phyloP scores from a whole-genome alignment of 2,329 filamentous ascomycete species.

The Calonectria henricotiae region DNA sequence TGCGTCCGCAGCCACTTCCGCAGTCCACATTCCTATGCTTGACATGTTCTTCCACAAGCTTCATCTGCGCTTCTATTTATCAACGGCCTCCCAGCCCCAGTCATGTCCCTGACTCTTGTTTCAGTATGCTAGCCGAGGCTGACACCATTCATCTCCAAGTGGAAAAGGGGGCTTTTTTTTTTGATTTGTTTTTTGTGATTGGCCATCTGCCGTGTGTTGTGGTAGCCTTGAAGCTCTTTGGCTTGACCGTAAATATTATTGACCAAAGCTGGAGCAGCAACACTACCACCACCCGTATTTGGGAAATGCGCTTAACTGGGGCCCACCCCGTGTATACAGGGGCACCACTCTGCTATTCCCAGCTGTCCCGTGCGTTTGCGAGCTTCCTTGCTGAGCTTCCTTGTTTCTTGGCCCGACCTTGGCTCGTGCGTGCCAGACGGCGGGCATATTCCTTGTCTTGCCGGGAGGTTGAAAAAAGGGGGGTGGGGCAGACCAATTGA shows the following conservation, averaged over 20 bases:
- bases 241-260: constrained; percentile 6
- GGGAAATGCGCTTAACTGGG: constrained; percentile 12
- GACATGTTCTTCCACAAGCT: neutral
- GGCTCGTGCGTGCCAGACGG: constrained; percentile 25
- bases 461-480: constrained; percentile 10
- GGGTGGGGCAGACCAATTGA: neutral
- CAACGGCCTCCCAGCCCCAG: constrained; percentile 1
- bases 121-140: neutral
- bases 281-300: constrained; percentile 27
- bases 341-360: constrained; percentile 11
- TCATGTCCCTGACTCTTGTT: neutral
- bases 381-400: constrained; percentile 22
- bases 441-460: constrained; percentile 10
- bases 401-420: constrained; percentile 5
- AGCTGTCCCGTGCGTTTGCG: constrained; percentile 11
- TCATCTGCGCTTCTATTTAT: neutral
- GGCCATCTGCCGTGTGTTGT: neutral
- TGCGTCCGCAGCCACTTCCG: constrained; percentile 19
- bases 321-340: neutral
- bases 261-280: neutral
- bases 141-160: neutral
- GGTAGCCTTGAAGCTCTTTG: neutral
- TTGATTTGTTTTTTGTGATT: neutral
- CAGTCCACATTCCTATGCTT: constrained; percentile 2
- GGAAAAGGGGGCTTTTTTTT: neutral